These are phyloP conservation scores for Stemphylium beticola DNA, from an alignment of 2,329 filamentous ascomycete species.

Conservation along the genomic window DNA sequence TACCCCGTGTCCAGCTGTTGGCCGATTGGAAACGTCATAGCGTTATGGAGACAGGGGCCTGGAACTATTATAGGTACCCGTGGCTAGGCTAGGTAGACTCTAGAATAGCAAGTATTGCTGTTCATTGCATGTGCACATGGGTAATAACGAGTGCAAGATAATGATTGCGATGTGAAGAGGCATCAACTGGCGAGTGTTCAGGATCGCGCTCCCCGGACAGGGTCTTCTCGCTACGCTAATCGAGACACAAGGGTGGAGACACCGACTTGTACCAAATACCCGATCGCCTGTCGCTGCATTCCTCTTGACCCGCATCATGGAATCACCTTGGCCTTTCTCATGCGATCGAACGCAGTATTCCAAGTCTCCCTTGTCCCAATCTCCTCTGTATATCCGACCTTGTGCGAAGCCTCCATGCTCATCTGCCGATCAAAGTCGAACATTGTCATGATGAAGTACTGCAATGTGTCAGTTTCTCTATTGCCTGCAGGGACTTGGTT, in stretches of 20 bases:
- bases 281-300: not conserved
- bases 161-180: not conserved
- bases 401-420: constrained; percentile 50
- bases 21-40: constrained; percentile 10
- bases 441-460: constrained; percentile 47
- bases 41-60: constrained; percentile 6
- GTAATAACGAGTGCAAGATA: not conserved
- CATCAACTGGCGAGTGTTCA: not conserved
- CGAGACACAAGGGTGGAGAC: not conserved
- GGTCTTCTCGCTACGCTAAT: not conserved
- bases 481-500: not conserved
- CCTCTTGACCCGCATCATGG: constrained; percentile 16
- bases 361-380: constrained; percentile 50
- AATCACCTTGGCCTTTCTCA: constrained; percentile 53
- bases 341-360: constrained; percentile 53
- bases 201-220: not conserved
- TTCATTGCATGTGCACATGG: not conserved
- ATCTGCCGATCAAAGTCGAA: constrained; percentile 58
- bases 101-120: not conserved
- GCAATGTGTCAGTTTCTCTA: constrained; percentile 5
- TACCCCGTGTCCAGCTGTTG: not conserved
- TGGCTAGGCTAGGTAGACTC: not conserved
- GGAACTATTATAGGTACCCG: not conserved
- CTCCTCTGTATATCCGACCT: constrained; percentile 49
- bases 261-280: not conserved